Percentiles rank a stretch among this genome's conserved stretches.
phyloP scores from a whole-genome alignment of 345 rosid species.

The Pseudoturritis turrita region DNA sequence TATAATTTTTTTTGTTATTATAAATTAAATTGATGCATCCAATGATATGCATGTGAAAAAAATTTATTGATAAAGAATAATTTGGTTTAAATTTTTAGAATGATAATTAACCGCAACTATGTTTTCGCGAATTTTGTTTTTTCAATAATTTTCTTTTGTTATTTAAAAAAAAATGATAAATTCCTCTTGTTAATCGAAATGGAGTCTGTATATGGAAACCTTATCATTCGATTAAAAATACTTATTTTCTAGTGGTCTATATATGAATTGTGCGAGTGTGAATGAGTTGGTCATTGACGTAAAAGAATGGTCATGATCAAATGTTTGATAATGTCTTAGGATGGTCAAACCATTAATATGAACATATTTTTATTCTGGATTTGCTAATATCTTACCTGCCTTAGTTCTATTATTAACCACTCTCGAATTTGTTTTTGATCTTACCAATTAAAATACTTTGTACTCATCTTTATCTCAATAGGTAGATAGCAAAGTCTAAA shows the following conservation, averaged over 20 bases:
- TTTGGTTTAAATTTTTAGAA: background rate
- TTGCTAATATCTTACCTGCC: conserved; percentile 33
- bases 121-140: background rate
- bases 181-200: too few species aligned
- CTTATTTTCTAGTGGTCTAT: background rate
- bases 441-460: conserved; percentile 21
- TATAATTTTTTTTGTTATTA: background rate
- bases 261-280: conserved; percentile 2
- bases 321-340: conserved; percentile 12
- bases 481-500: conserved; percentile 24
- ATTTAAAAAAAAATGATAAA: too few species aligned
- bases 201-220: background rate
- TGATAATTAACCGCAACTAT: background rate
- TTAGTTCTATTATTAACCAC: conserved; percentile 27
- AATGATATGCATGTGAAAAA: too few species aligned
- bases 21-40: background rate
- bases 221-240: background rate
- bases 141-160: background rate
- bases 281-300: conserved; percentile 13
- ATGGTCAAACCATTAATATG: conserved; percentile 15
- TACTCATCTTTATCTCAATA: conserved; percentile 27
- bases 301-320: conserved; percentile 18
- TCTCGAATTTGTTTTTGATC: conserved; percentile 23
- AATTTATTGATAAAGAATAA: background rate
- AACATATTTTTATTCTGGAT: background rate